Percentiles rank a stretch among this genome's conserved stretches.
Conservation (phyloP, 345 rosid genomes). For the Populus davidiana region DNA sequence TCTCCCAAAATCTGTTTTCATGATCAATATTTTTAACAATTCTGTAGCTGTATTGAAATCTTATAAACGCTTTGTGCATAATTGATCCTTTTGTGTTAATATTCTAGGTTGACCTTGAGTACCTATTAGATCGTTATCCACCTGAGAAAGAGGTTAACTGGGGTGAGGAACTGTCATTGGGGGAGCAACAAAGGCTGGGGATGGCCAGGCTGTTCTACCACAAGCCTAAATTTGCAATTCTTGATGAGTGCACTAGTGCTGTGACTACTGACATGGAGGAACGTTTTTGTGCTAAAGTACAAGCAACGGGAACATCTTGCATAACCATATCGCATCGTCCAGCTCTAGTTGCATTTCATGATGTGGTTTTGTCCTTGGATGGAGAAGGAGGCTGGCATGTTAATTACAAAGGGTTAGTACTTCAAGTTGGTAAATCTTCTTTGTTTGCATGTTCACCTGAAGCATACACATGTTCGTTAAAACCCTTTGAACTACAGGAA, state of each 20-base stretch:
- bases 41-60: neutral
- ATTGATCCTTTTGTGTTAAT: slow-evolving; percentile 1
- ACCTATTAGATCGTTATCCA: slow-evolving; percentile 87
- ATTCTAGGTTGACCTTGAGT: slow-evolving; percentile 87
- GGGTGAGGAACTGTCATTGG: slow-evolving; percentile 96
- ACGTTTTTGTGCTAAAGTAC: slow-evolving; percentile 91
- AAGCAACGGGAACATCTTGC: slow-evolving; percentile 99
- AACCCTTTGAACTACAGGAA: slow-evolving; percentile 51
- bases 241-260: slow-evolving; percentile 99
- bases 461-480: slow-evolving; percentile 13
- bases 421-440: slow-evolving; percentile 11
- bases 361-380: slow-evolving; percentile 84
- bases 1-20: neutral
- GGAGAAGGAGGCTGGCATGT: slow-evolving; percentile 98
- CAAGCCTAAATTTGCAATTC: slow-evolving; percentile 99
- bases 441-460: neutral
- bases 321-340: slow-evolving; percentile 99
- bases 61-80: neutral
- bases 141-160: slow-evolving; percentile 86
- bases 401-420: slow-evolving; percentile 69
- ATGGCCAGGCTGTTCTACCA: slow-evolving; percentile 98
- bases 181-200: slow-evolving; percentile 98
- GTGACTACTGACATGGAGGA: slow-evolving; percentile 99
- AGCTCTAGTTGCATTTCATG: slow-evolving; percentile 96
- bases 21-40: neutral